A percentile compares a stretch with the other conserved stretches of the same genome.
phyloP scores from a whole-genome alignment of 352 stramenopile genomes.

The Phytophthora chlamydospora region DNA sequence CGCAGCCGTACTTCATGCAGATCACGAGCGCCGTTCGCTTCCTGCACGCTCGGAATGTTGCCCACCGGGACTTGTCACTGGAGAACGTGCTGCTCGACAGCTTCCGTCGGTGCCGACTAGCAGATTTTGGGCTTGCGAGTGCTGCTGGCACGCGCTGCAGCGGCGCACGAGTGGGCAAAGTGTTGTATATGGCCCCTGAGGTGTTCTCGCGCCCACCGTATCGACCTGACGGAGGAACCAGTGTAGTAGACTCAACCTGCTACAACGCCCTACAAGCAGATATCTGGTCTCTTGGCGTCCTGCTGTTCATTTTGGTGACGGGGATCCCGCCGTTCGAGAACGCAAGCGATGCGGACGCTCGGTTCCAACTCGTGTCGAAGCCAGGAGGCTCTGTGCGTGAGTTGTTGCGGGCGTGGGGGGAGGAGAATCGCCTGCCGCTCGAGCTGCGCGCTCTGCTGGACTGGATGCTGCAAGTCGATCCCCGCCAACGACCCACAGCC shows the following conservation, averaged over 20 bases:
- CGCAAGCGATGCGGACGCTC: conserved; percentile 49
- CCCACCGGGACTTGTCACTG: conserved; percentile 69
- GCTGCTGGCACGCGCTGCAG: conserved; percentile 39
- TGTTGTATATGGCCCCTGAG: conserved; percentile 75
- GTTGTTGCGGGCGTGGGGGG: conserved; percentile 46
- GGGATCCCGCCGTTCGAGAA: conserved; percentile 58
- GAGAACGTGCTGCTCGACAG: conserved; percentile 72
- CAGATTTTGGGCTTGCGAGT: conserved; percentile 64
- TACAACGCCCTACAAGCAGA: conserved; percentile 62
- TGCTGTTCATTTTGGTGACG: conserved; percentile 69
- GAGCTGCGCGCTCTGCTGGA: conserved; percentile 46
- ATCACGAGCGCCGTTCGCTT: conserved; percentile 54
- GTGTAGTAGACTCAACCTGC: background rate
- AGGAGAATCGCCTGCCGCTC: conserved; percentile 37
- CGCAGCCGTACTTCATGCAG: conserved; percentile 51
- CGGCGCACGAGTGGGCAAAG: conserved; percentile 54
- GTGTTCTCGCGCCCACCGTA: conserved; percentile 37
- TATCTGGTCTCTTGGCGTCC: conserved; percentile 69
- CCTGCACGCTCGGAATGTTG: conserved; percentile 57
- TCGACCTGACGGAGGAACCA: background rate
- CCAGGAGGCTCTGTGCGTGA: conserved; percentile 37
- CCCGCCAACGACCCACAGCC: conserved; percentile 37
- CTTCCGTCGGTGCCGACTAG: conserved; percentile 46
- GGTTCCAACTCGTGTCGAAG: conserved; percentile 55
- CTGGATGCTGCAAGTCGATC: conserved; percentile 46